Percentiles rank a stretch among this genome's conserved stretches.
These are phyloP conservation scores for Parietaria judaica DNA, from an alignment of 306 rosid species.

Conservation along the genomic window DNA sequence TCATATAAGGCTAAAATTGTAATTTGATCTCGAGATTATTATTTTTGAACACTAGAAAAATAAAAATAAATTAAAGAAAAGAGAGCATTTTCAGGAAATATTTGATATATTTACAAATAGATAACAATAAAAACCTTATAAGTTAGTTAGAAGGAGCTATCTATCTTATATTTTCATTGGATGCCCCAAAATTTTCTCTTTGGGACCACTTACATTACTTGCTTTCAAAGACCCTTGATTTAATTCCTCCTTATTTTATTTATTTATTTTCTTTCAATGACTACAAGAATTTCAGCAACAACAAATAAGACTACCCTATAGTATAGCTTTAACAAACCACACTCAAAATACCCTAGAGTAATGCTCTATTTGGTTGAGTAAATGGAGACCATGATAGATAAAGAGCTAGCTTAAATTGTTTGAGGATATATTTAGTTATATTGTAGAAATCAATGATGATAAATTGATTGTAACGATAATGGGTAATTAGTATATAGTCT, in stretches of 20 bases:
- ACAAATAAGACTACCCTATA: not conserved
- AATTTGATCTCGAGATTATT: not conserved
- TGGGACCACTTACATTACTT: not conserved
- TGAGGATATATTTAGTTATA: too few species aligned
- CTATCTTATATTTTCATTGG: slow-evolving; percentile 4
- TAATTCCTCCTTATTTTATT: not conserved
- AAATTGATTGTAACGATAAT: too few species aligned
- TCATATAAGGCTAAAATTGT: not conserved
- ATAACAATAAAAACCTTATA: not conserved
- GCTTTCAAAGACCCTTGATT: slow-evolving; percentile 4
- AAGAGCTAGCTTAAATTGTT: too few species aligned
- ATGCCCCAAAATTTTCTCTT: slow-evolving; percentile 2
- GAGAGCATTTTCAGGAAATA: not conserved
- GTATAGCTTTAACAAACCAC: slow-evolving; percentile 3
- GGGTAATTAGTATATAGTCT: too few species aligned
- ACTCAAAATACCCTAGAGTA: not conserved
- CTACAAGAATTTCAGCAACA: not conserved
- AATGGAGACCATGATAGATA: too few species aligned
- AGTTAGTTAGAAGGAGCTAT: slow-evolving; percentile 2
- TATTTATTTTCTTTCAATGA: not conserved
- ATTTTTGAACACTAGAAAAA: not conserved
- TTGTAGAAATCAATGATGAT: too few species aligned
- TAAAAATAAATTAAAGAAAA: not conserved
- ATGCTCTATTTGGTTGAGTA: too few species aligned
- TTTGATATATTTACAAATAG: not conserved